A percentile compares a stretch with the other conserved stretches of the same genome.
These are phyloP conservation scores for Strobilomyces confusus DNA, from an alignment of 768 basidiomycete species.

Conservation along the genomic window DNA sequence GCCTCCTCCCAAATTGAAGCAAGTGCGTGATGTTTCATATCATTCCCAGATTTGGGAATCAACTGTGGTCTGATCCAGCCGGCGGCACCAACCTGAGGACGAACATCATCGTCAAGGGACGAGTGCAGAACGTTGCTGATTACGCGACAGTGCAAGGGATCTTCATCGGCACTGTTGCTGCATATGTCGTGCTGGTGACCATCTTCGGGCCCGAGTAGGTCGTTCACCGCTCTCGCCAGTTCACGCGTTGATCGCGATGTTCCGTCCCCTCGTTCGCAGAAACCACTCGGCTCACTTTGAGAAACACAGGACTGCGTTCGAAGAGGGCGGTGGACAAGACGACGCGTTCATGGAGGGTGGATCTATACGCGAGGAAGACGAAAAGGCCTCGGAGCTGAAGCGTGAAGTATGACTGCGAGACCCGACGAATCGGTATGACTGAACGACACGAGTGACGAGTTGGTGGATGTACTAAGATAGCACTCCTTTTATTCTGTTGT, in stretches of 20 bases:
- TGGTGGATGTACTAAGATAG: neutral
- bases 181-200: constrained; percentile 71
- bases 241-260: neutral
- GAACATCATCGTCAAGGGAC: constrained; percentile 41
- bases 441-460: neutral
- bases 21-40: constrained; percentile 33
- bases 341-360: constrained; percentile 36
- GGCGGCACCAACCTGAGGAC: constrained; percentile 60
- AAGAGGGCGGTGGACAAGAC: constrained; percentile 60
- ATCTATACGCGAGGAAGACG: constrained; percentile 15
- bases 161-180: constrained; percentile 77
- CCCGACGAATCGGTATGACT: neutral
- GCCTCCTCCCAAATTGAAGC: constrained; percentile 82
- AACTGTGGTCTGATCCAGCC: constrained; percentile 30
- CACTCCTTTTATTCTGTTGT: neutral
- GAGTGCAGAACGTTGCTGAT: constrained; percentile 45
- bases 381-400: constrained; percentile 13
- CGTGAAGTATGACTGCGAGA: constrained; percentile 13
- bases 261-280: constrained; percentile 35
- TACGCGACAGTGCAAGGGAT: constrained; percentile 84
- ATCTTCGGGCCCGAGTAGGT: constrained; percentile 77
- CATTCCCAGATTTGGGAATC: neutral
- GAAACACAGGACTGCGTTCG: constrained; percentile 72
- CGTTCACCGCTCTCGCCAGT: neutral
- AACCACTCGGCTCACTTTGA: constrained; percentile 83